Evolutionary conservation across 805 yeast species (phyloP).

Genomic region (Candida incommunis): DNA sequence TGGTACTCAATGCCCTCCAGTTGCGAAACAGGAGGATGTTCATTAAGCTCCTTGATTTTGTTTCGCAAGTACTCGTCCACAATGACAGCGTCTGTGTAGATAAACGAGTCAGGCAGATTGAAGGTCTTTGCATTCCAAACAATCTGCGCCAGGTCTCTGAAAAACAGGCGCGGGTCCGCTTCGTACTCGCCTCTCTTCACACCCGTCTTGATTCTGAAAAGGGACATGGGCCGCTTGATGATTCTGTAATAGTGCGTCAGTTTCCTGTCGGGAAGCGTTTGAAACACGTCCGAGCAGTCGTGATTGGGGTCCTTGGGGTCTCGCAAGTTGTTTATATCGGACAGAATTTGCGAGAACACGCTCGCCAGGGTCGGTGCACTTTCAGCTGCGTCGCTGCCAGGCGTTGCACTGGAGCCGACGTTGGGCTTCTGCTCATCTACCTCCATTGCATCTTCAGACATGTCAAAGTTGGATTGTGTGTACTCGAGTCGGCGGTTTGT

Average conservation of each 20-base stretch:
- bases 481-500: too few species aligned
- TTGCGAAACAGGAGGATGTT: conserved; percentile 24
- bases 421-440: too few species aligned
- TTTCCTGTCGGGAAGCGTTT: conserved; percentile 56
- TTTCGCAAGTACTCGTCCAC: conserved; percentile 38
- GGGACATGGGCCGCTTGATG: conserved; percentile 69
- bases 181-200: conserved; percentile 41
- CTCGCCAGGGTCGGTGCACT: conserved; percentile 3
- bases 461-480: too few species aligned
- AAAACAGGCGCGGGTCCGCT: conserved; percentile 45
- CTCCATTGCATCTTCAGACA: too few species aligned
- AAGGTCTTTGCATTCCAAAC: conserved; percentile 83
- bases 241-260: conserved; percentile 69
- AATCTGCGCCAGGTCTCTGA: conserved; percentile 68
- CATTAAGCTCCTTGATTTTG: conserved; percentile 33
- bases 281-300: conserved; percentile 42
- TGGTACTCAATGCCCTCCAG: conserved; percentile 35
- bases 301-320: conserved; percentile 23
- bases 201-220: conserved; percentile 48
- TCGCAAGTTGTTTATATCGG: conserved; percentile 19
- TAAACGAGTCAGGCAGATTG: conserved; percentile 54
- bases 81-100: conserved; percentile 53
- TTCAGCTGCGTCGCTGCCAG: too few species aligned
- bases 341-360: conserved; percentile 13
- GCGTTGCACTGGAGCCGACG: too few species aligned